phyloP scores from a whole-genome alignment of 805 yeast genomes.

The Suhomyces tanzawaensis region DNA sequence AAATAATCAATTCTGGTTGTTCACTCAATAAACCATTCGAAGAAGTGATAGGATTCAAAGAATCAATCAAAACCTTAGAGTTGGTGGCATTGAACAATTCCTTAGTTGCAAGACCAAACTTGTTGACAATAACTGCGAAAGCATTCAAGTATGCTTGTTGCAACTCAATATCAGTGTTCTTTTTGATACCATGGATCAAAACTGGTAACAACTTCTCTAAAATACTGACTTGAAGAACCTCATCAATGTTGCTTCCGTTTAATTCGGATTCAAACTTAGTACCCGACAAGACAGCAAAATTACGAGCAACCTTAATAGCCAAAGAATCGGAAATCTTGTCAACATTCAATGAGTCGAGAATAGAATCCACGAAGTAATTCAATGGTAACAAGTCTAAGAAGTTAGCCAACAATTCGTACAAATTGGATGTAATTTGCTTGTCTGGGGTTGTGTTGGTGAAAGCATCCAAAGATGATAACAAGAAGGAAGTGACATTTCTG shows the following conservation, averaged over 20 bases:
- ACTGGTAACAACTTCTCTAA: constrained; percentile 51
- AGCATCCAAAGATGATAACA: constrained; percentile 37
- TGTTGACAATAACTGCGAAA: constrained; percentile 57
- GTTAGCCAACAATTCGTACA: constrained; percentile 59
- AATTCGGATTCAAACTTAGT: constrained; percentile 70
- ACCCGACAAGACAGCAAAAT: constrained; percentile 60
- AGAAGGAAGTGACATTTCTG: constrained; percentile 32
- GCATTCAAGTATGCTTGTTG: constrained; percentile 72
- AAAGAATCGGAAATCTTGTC: constrained; percentile 29
- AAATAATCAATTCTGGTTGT: constrained; percentile 62
- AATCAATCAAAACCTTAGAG: constrained; percentile 43
- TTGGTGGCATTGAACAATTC: constrained; percentile 38
- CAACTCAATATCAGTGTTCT: constrained; percentile 44
- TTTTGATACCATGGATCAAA: constrained; percentile 40
- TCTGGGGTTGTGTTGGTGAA: constrained; percentile 19
- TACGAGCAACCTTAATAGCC: constrained; percentile 55
- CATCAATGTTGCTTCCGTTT: constrained; percentile 38
- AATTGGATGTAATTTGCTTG: constrained; percentile 32
- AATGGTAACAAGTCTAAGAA: constrained; percentile 74
- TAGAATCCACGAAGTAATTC: constrained; percentile 63
- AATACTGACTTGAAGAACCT: constrained; percentile 48
- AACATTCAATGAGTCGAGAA: constrained; percentile 39
- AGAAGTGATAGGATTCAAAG: constrained; percentile 49
- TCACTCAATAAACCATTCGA: constrained; percentile 52
- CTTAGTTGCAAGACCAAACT: constrained; percentile 46